These are phyloP conservation scores for Saccharomycopsis selenospora DNA, from an alignment of 805 yeast species.

Conservation along the genomic window DNA sequence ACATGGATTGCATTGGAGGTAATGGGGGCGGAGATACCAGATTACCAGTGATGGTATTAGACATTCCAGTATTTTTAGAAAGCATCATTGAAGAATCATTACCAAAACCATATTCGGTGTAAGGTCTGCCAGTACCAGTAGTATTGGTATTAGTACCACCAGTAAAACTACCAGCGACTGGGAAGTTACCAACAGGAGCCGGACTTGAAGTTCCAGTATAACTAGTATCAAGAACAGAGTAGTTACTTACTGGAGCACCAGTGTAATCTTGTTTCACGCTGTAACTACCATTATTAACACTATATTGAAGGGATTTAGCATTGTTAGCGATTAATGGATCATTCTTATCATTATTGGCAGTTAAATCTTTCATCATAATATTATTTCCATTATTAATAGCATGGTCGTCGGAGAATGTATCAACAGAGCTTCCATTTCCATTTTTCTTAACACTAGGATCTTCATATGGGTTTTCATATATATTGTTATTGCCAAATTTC, in stretches of 20 bases:
- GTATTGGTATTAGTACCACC: background rate
- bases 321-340: background rate
- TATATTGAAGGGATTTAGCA: background rate
- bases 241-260: background rate
- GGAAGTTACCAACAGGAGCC: no score
- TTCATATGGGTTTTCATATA: constrained; percentile 6
- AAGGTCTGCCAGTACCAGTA: background rate
- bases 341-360: no score
- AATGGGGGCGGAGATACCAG: no score
- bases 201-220: background rate
- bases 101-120: constrained; percentile 1
- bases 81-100: no score
- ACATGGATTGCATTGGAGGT: no score
- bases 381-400: background rate
- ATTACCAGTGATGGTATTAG: no score
- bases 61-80: no score
- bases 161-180: background rate
- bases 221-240: background rate
- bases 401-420: background rate
- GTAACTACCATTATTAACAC: background rate
- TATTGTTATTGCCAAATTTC: constrained; percentile 9
- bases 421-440: background rate
- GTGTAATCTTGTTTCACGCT: background rate
- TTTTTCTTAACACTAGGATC: background rate
- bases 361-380: background rate